A percentile compares a stretch with the other conserved stretches of the same genome.
Conservation (phyloP, 2,329 filamentous ascomycete species). For the Epichloe hybrida region DNA sequence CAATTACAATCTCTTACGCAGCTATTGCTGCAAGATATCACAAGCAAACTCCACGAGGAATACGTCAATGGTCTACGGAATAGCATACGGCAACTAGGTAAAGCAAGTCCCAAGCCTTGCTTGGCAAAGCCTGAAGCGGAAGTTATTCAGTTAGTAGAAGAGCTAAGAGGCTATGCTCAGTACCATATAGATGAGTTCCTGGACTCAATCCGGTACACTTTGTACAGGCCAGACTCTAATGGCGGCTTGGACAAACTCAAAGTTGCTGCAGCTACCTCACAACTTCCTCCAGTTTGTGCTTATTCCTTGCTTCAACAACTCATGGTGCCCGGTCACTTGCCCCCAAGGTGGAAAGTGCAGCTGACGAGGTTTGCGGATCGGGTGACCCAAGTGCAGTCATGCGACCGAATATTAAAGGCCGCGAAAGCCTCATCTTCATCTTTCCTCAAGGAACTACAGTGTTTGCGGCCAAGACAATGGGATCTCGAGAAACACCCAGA, state of each 20-base stretch:
- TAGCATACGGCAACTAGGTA: neutral
- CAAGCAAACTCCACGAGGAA: neutral
- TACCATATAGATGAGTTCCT: neutral
- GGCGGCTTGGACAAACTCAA: neutral
- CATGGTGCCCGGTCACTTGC: neutral
- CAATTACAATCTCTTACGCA: neutral
- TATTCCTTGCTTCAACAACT: constrained; percentile 12
- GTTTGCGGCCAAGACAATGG: neutral
- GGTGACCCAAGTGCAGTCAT: neutral
- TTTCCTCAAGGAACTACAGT: neutral
- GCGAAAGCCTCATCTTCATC: neutral
- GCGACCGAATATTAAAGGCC: constrained; percentile 12
- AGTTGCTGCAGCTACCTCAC: neutral
- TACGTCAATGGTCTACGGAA: neutral
- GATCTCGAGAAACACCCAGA: constrained; percentile 31
- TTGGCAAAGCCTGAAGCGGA: neutral
- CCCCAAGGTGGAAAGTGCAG: constrained; percentile 5
- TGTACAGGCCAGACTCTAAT: neutral
- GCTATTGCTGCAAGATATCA: neutral
- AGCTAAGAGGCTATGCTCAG: neutral
- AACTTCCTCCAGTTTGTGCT: neutral
- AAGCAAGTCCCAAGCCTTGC: neutral
- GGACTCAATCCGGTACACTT: neutral
- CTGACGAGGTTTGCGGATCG: constrained; percentile 7
- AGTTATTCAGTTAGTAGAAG: neutral